Evolutionary conservation across 169 alveolate genomes (phyloP).

Genomic region (Plasmodium knowlesi): DNA sequence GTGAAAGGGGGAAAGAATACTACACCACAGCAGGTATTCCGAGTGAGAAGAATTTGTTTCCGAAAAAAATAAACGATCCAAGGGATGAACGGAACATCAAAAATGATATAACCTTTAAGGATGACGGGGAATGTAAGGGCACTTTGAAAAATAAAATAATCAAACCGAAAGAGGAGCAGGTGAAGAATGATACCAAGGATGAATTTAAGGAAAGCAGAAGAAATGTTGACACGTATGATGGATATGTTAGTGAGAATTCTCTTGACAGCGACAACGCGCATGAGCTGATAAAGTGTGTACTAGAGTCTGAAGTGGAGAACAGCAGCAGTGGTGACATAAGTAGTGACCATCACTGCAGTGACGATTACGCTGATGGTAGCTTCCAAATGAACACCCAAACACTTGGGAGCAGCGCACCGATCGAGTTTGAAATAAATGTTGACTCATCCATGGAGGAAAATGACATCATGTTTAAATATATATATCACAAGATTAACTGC

Average conservation of each 20-base stretch:
- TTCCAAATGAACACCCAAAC: not conserved
- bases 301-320: not conserved
- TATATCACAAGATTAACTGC: constrained; percentile 35
- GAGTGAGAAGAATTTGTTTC: not conserved
- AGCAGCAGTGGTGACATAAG: not conserved
- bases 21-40: not conserved
- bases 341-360: not conserved
- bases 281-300: constrained; percentile 1
- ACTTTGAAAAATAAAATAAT: not conserved
- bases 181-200: constrained; percentile 10
- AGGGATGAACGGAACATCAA: not conserved
- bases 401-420: not conserved
- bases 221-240: not conserved
- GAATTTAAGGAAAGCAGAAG: not conserved
- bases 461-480: constrained; percentile 5
- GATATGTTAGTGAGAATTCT: constrained; percentile 30
- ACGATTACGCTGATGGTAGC: not conserved
- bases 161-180: not conserved
- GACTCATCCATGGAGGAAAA: constrained; percentile 4
- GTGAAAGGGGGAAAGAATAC: not conserved
- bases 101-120: not conserved
- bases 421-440: constrained; percentile 30
- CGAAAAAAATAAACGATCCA: not conserved
- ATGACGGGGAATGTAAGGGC: not conserved
- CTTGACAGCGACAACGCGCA: constrained; percentile 41